These are phyloP conservation scores for Ganoderma sinense DNA, from an alignment of 1,284 basidiomycete genomes.

Conservation along the genomic window DNA sequence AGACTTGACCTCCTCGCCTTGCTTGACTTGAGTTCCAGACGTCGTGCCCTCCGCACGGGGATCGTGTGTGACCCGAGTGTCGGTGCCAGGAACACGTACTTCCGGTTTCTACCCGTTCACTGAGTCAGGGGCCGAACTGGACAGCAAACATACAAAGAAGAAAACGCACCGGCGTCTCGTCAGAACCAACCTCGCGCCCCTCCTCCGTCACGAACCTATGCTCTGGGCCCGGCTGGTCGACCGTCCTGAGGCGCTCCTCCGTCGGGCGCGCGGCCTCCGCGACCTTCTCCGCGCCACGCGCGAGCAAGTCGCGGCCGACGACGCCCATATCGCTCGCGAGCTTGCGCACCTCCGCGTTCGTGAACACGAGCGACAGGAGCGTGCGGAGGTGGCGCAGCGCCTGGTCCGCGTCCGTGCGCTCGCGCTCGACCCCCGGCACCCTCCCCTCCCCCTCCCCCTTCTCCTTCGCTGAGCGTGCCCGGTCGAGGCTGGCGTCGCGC, in stretches of 20 bases:
- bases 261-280: constrained; percentile 78
- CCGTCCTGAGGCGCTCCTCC: constrained; percentile 65
- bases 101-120: constrained; percentile 47
- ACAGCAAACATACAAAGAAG: constrained; percentile 36
- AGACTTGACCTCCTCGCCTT: constrained; percentile 45
- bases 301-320: constrained; percentile 88
- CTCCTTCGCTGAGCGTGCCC: constrained; percentile 52
- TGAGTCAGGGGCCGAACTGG: constrained; percentile 13
- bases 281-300: constrained; percentile 78
- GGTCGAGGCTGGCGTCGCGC: constrained; percentile 57
- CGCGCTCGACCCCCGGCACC: constrained; percentile 56
- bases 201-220: constrained; percentile 65
- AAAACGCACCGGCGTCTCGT: constrained; percentile 43
- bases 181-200: constrained; percentile 50
- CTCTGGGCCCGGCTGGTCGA: constrained; percentile 76
- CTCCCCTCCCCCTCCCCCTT: constrained; percentile 36
- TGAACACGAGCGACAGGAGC: constrained; percentile 82
- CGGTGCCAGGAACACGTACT: constrained; percentile 52
- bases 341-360: constrained; percentile 93
- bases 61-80: constrained; percentile 53
- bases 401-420: constrained; percentile 62
- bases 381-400: constrained; percentile 87
- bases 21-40: constrained; percentile 34
- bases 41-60: constrained; percentile 43
- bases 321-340: constrained; percentile 83